A percentile compares a stretch with the other conserved stretches of the same genome.
These are phyloP conservation scores for Domatiomyces globalis DNA, from an alignment of 2,329 filamentous ascomycete genomes.

Conservation along the genomic window DNA sequence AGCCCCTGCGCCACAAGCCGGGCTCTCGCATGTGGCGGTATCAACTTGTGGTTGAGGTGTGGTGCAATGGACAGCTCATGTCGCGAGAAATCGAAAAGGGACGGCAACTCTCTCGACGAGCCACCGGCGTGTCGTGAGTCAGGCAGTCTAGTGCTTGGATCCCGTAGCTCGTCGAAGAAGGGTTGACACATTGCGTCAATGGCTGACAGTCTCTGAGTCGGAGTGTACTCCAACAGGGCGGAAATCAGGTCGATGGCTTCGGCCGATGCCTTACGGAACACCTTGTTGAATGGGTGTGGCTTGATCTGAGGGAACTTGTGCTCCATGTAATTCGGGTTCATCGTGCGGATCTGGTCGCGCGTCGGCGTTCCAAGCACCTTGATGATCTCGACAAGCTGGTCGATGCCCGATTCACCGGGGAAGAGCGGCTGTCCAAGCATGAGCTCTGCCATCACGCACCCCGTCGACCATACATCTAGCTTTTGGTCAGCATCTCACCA, in stretches of 20 bases:
- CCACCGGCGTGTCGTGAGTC: conserved; percentile 84
- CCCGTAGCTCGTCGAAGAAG: conserved; percentile 93
- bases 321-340: conserved; percentile 99
- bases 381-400: conserved; percentile 98
- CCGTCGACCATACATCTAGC: conserved; percentile 97
- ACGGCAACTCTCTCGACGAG: conserved; percentile 65
- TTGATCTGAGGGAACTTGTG: conserved; percentile 99
- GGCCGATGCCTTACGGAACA: conserved; percentile 88
- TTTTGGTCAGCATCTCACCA: conserved; percentile 4
- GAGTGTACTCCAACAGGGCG: conserved; percentile 87
- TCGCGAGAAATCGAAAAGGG: conserved; percentile 81
- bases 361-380: conserved; percentile 96
- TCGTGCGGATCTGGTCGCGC: conserved; percentile 93
- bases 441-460: conserved; percentile 97
- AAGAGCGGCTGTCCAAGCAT: conserved; percentile 98
- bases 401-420: conserved; percentile 94
- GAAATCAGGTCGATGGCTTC: conserved; percentile 94
- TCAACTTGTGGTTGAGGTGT: conserved; percentile 71
- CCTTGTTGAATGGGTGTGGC: conserved; percentile 97
- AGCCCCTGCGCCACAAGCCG: conserved; percentile 62
- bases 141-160: conserved; percentile 77
- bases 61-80: conserved; percentile 97
- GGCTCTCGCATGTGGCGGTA: conserved; percentile 67
- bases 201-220: conserved; percentile 82
- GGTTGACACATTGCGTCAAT: conserved; percentile 96